Base-by-base conservation (phyloP, 2,329 filamentous ascomycete genomes). In the Amauroascus verrucosus region DNA sequence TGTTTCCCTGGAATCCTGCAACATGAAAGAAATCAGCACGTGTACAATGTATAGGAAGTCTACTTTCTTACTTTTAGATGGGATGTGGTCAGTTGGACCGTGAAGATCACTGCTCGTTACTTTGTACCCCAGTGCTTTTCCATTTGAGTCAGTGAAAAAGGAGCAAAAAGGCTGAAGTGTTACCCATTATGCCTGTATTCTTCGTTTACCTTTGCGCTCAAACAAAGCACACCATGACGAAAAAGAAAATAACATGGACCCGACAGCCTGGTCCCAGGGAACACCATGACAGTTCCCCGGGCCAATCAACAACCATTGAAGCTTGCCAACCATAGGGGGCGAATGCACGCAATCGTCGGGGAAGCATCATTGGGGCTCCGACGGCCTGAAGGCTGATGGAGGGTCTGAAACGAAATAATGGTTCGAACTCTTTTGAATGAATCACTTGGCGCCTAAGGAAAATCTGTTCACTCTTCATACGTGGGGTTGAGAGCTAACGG, bases 271-370 rank as follows among this genome's bases (percentile, higher is more conserved):
- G 50, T 35, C 18, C 16, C 8, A 46, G 41, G 41, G 14, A 46
- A 28, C 32, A 38, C n/a, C 6, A 38, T 45, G 50, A 46, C 40
- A 46, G 50, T 52, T 52, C 50, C 50, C 50, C 50, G 50, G 30
- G 41, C 50, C 50, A 52, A 52, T 52, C 40, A 52, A 20, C 22
- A 28, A 9, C 30, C 9, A 4, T 8, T n/a, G 22, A 20, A 6
- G 8, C 9, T 22, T 35, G 38, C 40, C 28, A 44, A 20, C 13
- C 38, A 16, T 26, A n/a, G 26, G 48, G 24, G 24, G 37, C 28
- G 18, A 46, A 45, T 52, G 50, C 50, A 52, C 7, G 41, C 14
- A 38, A 46, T 52, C 24, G 13, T 52, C 50, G 50, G 41, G 50
- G 50, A 52, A 52, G 50, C 40, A 38, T 30, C 18, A 26, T 18